Evolutionary conservation across 768 basidiomycete genomes (phyloP).

Genomic region (Sarcomyxa edulis): DNA sequence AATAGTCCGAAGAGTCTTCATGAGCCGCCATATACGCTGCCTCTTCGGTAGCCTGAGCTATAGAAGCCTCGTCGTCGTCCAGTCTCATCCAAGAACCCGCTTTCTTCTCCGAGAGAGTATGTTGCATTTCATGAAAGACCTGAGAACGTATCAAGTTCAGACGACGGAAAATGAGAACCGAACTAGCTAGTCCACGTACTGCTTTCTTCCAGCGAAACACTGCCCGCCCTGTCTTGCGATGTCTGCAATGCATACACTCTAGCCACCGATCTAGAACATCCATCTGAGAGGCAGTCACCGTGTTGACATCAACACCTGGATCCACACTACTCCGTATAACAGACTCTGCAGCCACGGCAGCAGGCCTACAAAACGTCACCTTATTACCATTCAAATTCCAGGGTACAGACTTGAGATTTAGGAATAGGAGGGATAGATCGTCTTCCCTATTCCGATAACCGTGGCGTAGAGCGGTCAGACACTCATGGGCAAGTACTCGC

Average conservation of each 20-base stretch:
- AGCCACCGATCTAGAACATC: constrained; percentile 32
- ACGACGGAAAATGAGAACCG: neutral
- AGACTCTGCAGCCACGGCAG: neutral
- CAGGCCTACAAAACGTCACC: neutral
- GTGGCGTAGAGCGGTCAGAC: constrained; percentile 8
- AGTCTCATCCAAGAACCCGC: constrained; percentile 12
- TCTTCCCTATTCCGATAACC: neutral
- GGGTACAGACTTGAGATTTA: neutral
- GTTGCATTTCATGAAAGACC: constrained; percentile 19
- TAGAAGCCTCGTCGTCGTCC: constrained; percentile 12
- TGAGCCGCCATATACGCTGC: constrained; percentile 4
- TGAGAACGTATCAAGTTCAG: constrained; percentile 1
- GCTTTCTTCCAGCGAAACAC: constrained; percentile 19
- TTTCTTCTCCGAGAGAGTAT: constrained; percentile 11
- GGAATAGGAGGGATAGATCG: neutral
- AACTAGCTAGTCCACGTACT: constrained; percentile 4
- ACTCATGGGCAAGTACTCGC: constrained; percentile 26
- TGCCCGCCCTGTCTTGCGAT: constrained; percentile 10
- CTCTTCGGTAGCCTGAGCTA: constrained; percentile 11
- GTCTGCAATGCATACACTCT: constrained; percentile 17
- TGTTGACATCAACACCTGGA: constrained; percentile 31
- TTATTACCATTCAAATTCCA: constrained; percentile 9
- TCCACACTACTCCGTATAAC: constrained; percentile 30
- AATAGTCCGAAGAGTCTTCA: constrained; percentile 6
- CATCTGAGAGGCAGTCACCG: constrained; percentile 34